Evolutionary conservation across 78 protist genomes (phyloP), one percentile per base, ranked within the genome.

Genomic region (Bigelowiella natans): DNA sequence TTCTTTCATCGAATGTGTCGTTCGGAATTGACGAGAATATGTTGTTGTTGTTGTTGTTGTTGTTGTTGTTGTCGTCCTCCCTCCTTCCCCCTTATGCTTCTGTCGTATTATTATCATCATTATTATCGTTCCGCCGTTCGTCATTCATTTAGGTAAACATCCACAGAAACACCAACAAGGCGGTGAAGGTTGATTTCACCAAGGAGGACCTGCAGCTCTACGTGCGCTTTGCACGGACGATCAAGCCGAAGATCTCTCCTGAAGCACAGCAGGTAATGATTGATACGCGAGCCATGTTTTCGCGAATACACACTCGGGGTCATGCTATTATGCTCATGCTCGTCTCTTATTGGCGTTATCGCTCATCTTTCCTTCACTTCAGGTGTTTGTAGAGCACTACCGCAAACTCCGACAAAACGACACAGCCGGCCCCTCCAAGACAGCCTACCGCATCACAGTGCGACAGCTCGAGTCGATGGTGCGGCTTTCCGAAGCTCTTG

Each of bases 381-480:
- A 51, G 73, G 37, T 85, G 30, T 31, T 91, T 7, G 88, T 39
- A 39, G 31, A 91, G 1, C 0, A 0, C 11, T 91, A 91, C 39
- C 89, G 90, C 85, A 0, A 85, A 1, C 0, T 85, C 1, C 88
- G 93, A 11, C 93, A 91, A 40, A 92, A 92, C 18, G 37, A 40
- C 0, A 28, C 18, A 18, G 73, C 73, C 18, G 73, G 73, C 7
- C 7, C 34, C 18, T 51, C 73, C 34, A 51, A 18, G 18, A 51
- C 73, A 7, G 7, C 73, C 7, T 51, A 51, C 18, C 73, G 99
- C 63, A 93, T 98, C 83, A 99, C 99, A 0, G 99, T 97, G 26
- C 95, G 99, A 36, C 99, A 98, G 93, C 93, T 99, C 31, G 99
- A 99, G 94, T 95, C 99, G 34, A 31, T 99, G 90, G 92, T 99